phyloP scores from a whole-genome alignment of 257 asterid genomes.

The Agastache rugosa region DNA sequence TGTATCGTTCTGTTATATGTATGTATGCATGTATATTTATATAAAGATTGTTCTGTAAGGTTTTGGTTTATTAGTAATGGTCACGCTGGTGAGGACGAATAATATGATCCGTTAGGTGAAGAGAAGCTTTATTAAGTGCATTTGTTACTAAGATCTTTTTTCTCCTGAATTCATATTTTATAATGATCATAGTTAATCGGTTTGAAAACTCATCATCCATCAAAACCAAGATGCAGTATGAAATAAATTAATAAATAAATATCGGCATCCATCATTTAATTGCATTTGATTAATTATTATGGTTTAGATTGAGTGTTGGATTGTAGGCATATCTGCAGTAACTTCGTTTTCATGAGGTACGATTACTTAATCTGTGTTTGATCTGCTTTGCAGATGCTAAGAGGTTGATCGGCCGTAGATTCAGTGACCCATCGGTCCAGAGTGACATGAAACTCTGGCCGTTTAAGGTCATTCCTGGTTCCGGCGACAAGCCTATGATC shows the following conservation, averaged over 20 bases:
- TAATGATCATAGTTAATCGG: not conserved
- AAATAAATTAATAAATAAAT: too few relatives aligned
- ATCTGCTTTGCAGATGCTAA: constrained; percentile 32
- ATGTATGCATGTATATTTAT: too few relatives aligned
- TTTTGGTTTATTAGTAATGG: not conserved
- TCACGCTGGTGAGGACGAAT: not conserved
- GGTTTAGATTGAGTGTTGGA: not conserved
- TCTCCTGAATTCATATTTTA: not conserved
- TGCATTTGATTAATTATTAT: not conserved
- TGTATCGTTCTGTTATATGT: too few relatives aligned
- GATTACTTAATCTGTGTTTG: not conserved
- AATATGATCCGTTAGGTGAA: not conserved
- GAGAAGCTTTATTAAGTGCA: not conserved
- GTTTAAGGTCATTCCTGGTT: constrained; percentile 38
- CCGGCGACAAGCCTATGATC: constrained; percentile 40
- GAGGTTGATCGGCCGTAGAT: constrained; percentile 38
- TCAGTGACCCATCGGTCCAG: constrained; percentile 36
- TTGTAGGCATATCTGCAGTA: not conserved
- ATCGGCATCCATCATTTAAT: too few relatives aligned
- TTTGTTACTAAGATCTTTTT: not conserved
- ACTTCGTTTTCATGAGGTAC: not conserved
- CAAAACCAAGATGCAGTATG: too few relatives aligned
- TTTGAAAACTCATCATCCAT: too few relatives aligned
- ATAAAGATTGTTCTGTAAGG: not conserved
- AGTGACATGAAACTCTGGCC: constrained; percentile 39